Evolutionary conservation across 2,329 filamentous ascomycete species (phyloP).

Genomic region (Fusarium marasasianum): DNA sequence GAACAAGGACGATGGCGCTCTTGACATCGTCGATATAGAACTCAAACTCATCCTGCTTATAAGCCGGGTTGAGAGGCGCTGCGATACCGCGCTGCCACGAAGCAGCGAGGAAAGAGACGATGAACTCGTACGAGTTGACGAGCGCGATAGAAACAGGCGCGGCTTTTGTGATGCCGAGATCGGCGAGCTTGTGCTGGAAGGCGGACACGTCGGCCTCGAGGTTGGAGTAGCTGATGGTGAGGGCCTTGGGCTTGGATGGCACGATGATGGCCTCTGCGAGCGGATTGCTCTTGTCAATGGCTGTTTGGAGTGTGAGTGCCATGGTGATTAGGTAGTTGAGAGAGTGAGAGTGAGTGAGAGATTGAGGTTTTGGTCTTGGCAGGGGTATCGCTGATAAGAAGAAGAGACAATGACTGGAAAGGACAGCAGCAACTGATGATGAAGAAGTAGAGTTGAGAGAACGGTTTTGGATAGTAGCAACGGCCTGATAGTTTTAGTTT

Average conservation of each 20-base stretch:
- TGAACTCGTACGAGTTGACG: slow-evolving; percentile 87
- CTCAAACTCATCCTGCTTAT: slow-evolving; percentile 90
- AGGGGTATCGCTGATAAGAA: slow-evolving; percentile 11
- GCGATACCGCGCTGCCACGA: slow-evolving; percentile 87
- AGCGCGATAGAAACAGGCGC: slow-evolving; percentile 84
- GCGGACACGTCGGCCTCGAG: slow-evolving; percentile 71
- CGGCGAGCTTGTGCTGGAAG: slow-evolving; percentile 82
- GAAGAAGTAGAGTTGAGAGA: background rate
- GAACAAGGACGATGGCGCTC: slow-evolving; percentile 80
- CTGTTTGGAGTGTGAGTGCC: slow-evolving; percentile 59
- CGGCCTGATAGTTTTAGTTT: background rate
- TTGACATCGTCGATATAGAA: slow-evolving; percentile 91
- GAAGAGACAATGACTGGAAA: background rate
- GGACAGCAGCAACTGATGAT: background rate
- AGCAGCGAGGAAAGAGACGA: slow-evolving; percentile 85
- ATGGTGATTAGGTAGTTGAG: slow-evolving; percentile 35
- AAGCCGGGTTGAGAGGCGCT: slow-evolving; percentile 86
- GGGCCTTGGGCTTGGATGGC: slow-evolving; percentile 68
- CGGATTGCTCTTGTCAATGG: slow-evolving; percentile 56
- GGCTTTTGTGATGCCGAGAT: slow-evolving; percentile 73
- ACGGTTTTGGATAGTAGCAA: background rate
- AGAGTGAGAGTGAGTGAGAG: background rate
- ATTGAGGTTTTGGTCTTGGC: background rate
- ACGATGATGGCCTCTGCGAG: slow-evolving; percentile 74
- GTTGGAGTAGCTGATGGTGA: slow-evolving; percentile 75